Evolutionary conservation across 2,329 filamentous ascomycete genomes (phyloP), one percentile per base, ranked within the genome.

Genomic region (Aspergillus ochraceus): DNA sequence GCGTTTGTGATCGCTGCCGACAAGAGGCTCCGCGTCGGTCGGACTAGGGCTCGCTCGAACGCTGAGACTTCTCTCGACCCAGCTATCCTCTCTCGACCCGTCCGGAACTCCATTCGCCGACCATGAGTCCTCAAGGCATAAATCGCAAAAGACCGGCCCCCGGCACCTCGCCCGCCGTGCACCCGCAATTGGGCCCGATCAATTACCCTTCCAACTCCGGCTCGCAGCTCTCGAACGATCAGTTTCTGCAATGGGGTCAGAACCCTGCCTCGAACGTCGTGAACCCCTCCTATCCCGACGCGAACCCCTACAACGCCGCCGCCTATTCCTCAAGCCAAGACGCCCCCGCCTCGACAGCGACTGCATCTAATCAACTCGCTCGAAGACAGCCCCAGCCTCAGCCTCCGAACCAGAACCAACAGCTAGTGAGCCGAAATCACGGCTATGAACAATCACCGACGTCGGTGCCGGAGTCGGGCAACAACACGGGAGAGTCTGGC

Each of bases 71-170:
- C 19, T 14, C 26, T n/a, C 30, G 30, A 14, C 24, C 47, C 49
- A 42, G 39, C 20, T 59, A 32, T 56, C 39, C 39, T 49, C 32
- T 36, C 29, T 52, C 22, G 30, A 29, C 58, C 52, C 60, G 54
- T 56, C 61, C 60, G 54, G 57, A 60, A 55, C 57, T 54, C 52
- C 52, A 49, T 29, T 39, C 57, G 52, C 61, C 63, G 62, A 66
- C 55, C 58, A 79, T 78, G 77, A 71, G 74, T 55, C 74, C 77
- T 22, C 77, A 80, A 71, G 74, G 75, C 53, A 69, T 77, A 47
- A 79, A 77, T 55, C 81, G 90, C 76, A 95, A 95, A 80, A 84
- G 91, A 74, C 82, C 89, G 66, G 90, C 90, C 51, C 88, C 90
- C 58, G 90, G 89, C 72, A 80, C 88, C 62, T 83, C 86, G 42